A percentile compares a stretch with the other conserved stretches of the same genome.
These are phyloP conservation scores for Coniella lustricola DNA, from an alignment of 2,329 filamentous ascomycete genomes.

Conservation along the genomic window DNA sequence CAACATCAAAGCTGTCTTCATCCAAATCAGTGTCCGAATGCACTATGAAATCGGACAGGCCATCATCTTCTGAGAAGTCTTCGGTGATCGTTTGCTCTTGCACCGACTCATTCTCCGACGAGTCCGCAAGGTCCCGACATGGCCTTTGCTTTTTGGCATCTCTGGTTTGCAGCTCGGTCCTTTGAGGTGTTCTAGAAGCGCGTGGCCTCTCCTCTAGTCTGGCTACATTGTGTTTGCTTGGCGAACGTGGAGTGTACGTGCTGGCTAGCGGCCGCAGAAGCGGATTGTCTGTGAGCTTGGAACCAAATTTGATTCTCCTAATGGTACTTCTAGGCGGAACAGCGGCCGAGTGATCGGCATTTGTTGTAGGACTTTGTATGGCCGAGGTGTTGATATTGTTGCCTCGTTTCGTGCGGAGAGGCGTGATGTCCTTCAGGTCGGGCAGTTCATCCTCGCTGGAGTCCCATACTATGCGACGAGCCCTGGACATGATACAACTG, in stretches of 20 bases:
- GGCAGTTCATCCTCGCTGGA: constrained; percentile 34
- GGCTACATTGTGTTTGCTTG: neutral
- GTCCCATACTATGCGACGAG: constrained; percentile 18
- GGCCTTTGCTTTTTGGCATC: neutral
- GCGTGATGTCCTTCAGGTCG: constrained; percentile 27
- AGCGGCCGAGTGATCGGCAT: neutral
- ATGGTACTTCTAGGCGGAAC: constrained; percentile 1
- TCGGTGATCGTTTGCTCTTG: constrained; percentile 14
- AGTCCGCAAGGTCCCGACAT: neutral
- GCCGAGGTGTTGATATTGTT: neutral
- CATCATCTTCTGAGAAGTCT: constrained; percentile 7
- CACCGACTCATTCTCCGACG: constrained; percentile 8
- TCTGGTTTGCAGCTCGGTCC: constrained; percentile 3
- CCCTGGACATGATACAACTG: constrained; percentile 8
- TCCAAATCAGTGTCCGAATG: constrained; percentile 2
- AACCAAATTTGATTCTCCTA: constrained; percentile 12
- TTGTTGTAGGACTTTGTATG: neutral
- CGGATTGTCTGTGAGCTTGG: constrained; percentile 1
- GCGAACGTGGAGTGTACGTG: neutral
- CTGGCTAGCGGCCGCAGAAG: constrained; percentile 3
- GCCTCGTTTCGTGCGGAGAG: neutral
- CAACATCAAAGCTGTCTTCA: neutral
- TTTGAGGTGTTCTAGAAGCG: neutral
- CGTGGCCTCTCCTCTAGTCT: neutral
- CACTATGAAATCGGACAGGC: constrained; percentile 10